phyloP scores from a whole-genome alignment of 192 early-diverging fungal genomes.

The Linnemannia exigua region DNA sequence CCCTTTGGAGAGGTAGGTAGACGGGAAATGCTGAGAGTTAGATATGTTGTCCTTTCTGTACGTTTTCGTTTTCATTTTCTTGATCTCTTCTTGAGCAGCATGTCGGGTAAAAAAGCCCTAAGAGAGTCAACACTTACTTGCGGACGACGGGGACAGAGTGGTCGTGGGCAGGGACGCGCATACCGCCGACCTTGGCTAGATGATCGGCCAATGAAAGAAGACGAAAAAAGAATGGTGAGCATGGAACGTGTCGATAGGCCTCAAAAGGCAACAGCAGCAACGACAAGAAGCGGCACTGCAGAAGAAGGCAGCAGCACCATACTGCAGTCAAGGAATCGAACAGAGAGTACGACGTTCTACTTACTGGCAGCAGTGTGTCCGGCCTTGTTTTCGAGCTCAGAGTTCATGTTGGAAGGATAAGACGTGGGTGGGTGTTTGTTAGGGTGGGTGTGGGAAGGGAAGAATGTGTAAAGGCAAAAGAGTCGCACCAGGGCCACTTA shows the following conservation, averaged over 20 bases:
- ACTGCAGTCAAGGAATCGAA: background rate
- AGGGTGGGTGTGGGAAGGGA: background rate
- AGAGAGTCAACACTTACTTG: slow-evolving; percentile 38
- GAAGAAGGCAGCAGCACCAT: background rate
- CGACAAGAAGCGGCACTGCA: no score
- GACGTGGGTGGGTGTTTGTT: background rate
- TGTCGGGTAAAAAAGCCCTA: no score
- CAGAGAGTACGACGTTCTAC: background rate
- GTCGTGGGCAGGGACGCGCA: slow-evolving; percentile 38
- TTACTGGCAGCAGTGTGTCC: slow-evolving; percentile 40
- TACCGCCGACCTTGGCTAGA: slow-evolving; percentile 48
- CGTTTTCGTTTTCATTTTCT: background rate
- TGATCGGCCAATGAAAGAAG: background rate
- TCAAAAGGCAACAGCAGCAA: background rate
- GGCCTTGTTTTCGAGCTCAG: slow-evolving; percentile 42
- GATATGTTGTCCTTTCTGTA: no score
- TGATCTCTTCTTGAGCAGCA: no score
- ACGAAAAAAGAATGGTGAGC: background rate
- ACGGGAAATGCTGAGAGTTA: background rate
- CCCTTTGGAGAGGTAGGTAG: slow-evolving; percentile 7
- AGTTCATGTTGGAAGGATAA: slow-evolving; percentile 26
- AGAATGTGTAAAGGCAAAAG: background rate
- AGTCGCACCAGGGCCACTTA: no score
- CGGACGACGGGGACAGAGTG: slow-evolving; percentile 53
- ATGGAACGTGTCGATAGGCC: no score